These are phyloP conservation scores for Fusarium camptoceras DNA, from an alignment of 2,329 filamentous ascomycete genomes.

Conservation along the genomic window DNA sequence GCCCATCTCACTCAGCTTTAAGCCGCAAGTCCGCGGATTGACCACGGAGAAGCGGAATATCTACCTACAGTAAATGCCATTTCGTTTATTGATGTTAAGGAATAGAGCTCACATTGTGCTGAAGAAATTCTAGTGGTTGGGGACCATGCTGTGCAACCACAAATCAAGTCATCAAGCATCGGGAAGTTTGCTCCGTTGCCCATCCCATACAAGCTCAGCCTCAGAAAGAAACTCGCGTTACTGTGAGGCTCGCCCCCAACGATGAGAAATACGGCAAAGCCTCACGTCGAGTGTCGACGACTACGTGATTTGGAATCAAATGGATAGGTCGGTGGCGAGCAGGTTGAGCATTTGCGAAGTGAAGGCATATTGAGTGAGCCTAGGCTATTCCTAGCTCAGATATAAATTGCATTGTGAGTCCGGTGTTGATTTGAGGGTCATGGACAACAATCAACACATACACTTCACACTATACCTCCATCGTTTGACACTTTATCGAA, in stretches of 20 bases:
- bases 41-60: background rate
- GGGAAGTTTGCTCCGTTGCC: background rate
- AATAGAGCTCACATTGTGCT: rapidly evolving
- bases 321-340: background rate
- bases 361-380: background rate
- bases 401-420: background rate
- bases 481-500: background rate
- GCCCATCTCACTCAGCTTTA: background rate
- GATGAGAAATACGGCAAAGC: rapidly evolving
- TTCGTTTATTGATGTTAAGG: background rate
- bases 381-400: rapidly evolving
- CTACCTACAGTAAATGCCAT: rapidly evolving
- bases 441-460: background rate
- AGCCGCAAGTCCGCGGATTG: background rate
- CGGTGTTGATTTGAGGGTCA: rapidly evolving
- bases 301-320: background rate
- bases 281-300: rapidly evolving
- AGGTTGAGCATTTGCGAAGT: too few relatives aligned
- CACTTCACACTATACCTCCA: background rate
- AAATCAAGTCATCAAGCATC: background rate
- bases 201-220: background rate
- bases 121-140: background rate
- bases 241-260: background rate
- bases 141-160: background rate
- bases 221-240: background rate